A percentile compares a stretch with the other conserved stretches of the same genome.
Conservation (phyloP, 2,329 filamentous ascomycete genomes). For the Dothideomycetes sp. region DNA sequence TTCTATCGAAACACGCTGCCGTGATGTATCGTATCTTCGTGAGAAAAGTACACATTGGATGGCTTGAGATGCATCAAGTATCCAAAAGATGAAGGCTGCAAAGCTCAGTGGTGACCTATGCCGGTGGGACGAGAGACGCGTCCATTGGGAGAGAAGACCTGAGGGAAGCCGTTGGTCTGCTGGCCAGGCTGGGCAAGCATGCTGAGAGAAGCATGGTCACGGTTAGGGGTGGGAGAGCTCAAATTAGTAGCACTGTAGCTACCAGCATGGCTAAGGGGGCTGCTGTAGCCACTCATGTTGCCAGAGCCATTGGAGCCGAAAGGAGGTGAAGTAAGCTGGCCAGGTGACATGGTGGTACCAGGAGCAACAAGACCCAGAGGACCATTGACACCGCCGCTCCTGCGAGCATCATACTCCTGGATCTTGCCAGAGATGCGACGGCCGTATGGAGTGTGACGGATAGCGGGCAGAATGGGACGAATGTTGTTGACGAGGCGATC, state of each 20-base stretch:
- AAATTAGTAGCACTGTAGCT: slow-evolving; percentile 6
- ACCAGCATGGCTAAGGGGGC: background rate
- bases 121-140: slow-evolving; percentile 5
- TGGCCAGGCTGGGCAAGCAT: slow-evolving; percentile 10
- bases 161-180: slow-evolving; percentile 7
- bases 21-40: slow-evolving; percentile 13
- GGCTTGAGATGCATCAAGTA: background rate
- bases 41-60: slow-evolving; percentile 5
- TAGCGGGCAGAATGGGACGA: slow-evolving; percentile 71
- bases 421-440: slow-evolving; percentile 91
- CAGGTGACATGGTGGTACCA: slow-evolving; percentile 8
- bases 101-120: slow-evolving; percentile 13
- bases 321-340: slow-evolving; percentile 1
- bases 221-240: slow-evolving; percentile 9
- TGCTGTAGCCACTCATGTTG: slow-evolving; percentile 4
- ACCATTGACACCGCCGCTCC: slow-evolving; percentile 5
- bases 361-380: slow-evolving; percentile 1
- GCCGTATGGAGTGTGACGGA: slow-evolving; percentile 86
- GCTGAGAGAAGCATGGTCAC: slow-evolving; percentile 2
- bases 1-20: slow-evolving; percentile 5
- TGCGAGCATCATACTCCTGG: slow-evolving; percentile 39
- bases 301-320: slow-evolving; percentile 5
- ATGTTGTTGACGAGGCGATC: slow-evolving; percentile 71
- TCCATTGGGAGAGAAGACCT: slow-evolving; percentile 5
- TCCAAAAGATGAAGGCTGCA: background rate